Conservation (phyloP, 75 land plant genomes). For the Gnetum montanum region DNA sequence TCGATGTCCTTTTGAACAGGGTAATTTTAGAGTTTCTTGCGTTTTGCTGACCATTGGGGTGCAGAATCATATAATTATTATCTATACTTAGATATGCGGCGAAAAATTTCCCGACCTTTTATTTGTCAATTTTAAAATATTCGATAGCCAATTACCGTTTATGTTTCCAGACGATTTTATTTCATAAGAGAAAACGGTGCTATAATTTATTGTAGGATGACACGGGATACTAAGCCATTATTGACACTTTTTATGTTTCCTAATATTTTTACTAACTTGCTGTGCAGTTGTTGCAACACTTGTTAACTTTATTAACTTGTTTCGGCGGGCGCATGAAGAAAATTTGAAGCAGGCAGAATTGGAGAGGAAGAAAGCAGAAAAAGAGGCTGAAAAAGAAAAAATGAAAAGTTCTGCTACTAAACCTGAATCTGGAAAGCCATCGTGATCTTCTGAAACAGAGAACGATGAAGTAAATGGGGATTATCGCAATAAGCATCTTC, state of each 20-base stretch:
- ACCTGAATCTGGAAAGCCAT: conserved; percentile 12
- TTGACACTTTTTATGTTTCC: no score
- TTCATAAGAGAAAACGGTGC: no score
- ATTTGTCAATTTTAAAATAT: no score
- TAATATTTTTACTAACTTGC: no score
- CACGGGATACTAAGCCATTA: no score
- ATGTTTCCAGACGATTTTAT: no score
- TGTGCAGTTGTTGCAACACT: conserved; percentile 72
- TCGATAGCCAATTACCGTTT: no score
- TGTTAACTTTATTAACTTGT: conserved; percentile 69
- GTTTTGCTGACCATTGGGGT: not conserved
- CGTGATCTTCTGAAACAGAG: not conserved
- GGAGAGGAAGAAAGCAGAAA: conserved; percentile 82
- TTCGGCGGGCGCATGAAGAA: conserved; percentile 64
- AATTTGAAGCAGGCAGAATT: conserved; percentile 65
- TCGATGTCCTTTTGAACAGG: conserved; percentile 96
- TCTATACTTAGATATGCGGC: no score
- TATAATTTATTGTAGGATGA: no score
- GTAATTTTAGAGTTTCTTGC: conserved; percentile 17
- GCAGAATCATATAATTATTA: no score
- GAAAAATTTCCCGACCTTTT: no score
- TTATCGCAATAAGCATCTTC: not conserved
- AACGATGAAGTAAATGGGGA: not conserved
- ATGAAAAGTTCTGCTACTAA: conserved; percentile 26
- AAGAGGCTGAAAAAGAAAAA: conserved; percentile 69